These are phyloP conservation scores for Claviceps quebecensis DNA, from an alignment of 2,329 filamentous ascomycete genomes.

Conservation along the genomic window DNA sequence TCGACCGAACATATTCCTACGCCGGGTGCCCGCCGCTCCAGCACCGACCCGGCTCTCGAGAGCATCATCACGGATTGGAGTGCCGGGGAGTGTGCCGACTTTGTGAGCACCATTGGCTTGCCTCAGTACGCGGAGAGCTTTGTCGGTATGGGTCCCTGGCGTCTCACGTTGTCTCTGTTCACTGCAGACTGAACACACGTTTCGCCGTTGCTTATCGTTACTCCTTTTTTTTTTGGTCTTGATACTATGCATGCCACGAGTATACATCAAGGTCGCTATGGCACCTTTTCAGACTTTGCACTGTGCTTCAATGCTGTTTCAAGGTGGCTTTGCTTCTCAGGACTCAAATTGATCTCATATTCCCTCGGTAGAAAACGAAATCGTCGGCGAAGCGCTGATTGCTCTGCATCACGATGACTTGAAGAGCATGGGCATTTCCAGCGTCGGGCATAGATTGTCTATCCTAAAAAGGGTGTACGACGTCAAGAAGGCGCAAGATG, in stretches of 20 bases:
- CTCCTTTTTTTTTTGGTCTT: too few relatives aligned
- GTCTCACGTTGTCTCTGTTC: conserved; percentile 9
- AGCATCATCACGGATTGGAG: conserved; percentile 70
- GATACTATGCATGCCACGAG: too few relatives aligned
- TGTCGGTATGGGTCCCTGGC: conserved; percentile 45
- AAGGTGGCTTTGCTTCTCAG: neutral
- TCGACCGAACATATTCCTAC: conserved; percentile 65
- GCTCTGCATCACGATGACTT: conserved; percentile 84
- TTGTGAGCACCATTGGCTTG: conserved; percentile 65
- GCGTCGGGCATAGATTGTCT: conserved; percentile 85
- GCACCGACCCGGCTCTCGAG: conserved; percentile 53
- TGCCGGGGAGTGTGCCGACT: conserved; percentile 80
- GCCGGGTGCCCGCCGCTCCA: conserved; percentile 54
- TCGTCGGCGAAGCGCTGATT: conserved; percentile 81
- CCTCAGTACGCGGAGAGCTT: conserved; percentile 73
- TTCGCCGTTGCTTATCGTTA: too few relatives aligned
- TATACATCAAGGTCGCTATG: too few relatives aligned
- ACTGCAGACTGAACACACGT: neutral
- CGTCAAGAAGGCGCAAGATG: conserved; percentile 84
- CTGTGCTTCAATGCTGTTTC: too few relatives aligned
- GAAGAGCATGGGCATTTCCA: conserved; percentile 85
- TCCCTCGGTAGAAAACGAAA: conserved; percentile 62
- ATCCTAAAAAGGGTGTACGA: conserved; percentile 95
- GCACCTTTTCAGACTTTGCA: too few relatives aligned
- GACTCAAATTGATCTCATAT: conserved; percentile 7